Evolutionary conservation across 2,329 filamentous ascomycete species (phyloP).

Genomic region (Alternaria hordeiaustralica): DNA sequence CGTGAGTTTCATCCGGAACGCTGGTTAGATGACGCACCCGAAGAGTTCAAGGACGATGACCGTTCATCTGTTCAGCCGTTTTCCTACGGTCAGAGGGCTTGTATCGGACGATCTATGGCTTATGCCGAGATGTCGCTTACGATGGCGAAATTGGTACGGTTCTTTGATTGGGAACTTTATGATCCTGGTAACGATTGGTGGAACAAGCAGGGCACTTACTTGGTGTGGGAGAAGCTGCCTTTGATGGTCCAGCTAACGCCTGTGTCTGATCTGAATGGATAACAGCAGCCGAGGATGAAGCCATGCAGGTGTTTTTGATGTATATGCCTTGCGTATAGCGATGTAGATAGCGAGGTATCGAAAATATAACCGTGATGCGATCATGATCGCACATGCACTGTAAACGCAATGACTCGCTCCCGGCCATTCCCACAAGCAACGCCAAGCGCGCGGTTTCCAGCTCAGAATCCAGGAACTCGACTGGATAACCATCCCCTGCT

Average conservation of each 20-base stretch:
- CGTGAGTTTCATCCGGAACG: slow-evolving; percentile 16
- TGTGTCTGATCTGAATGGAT: background rate
- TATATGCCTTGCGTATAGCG: background rate
- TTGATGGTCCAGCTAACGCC: background rate
- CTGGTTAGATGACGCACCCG: slow-evolving; percentile 5
- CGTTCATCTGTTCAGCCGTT: slow-evolving; percentile 37
- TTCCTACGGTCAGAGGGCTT: slow-evolving; percentile 11
- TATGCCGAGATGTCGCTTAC: background rate
- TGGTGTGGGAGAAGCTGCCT: slow-evolving; percentile 12
- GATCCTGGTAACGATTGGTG: slow-evolving; percentile 3
- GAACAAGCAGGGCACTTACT: slow-evolving; percentile 4
- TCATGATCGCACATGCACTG: background rate
- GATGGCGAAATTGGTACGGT: background rate
- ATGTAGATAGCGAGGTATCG: background rate
- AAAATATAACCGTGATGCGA: background rate
- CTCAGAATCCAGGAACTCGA: background rate
- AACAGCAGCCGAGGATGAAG: background rate
- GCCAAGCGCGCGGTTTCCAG: background rate
- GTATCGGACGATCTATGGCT: slow-evolving; percentile 13
- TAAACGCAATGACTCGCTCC: background rate
- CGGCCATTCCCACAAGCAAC: too few relatives aligned
- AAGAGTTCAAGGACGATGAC: slow-evolving; percentile 34
- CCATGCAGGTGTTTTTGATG: background rate
- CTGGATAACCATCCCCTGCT: background rate
- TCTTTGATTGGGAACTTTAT: slow-evolving; percentile 1